These are phyloP conservation scores for Fagopyrum tataricum DNA, from an alignment of 148 eudicot species.

Conservation along the genomic window DNA sequence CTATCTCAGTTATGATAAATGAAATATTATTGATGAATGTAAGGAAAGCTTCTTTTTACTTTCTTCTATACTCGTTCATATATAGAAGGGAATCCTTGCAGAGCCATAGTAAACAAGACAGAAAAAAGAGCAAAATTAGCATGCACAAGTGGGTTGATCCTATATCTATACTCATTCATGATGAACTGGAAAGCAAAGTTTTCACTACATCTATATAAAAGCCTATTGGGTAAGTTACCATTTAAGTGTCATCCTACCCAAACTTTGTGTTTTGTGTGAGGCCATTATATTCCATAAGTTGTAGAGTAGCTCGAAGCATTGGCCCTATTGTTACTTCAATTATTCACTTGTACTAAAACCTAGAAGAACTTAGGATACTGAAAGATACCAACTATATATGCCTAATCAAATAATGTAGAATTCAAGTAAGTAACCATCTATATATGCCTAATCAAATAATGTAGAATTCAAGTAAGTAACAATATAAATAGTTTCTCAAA, in stretches of 20 bases:
- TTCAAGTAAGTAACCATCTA: neutral
- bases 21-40: neutral
- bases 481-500: neutral
- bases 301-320: slow-evolving; percentile 1
- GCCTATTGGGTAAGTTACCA: neutral
- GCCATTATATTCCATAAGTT: slow-evolving; percentile 7
- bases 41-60: neutral
- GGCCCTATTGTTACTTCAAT: slow-evolving; percentile 1
- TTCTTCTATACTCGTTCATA: neutral
- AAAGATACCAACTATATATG: neutral
- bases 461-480: neutral
- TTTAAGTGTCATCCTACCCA: slow-evolving; percentile 3
- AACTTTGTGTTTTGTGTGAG: neutral
- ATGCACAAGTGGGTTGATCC: neutral
- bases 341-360: slow-evolving; percentile 4
- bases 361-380: neutral
- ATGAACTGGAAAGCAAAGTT: slow-evolving; percentile 6
- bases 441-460: neutral
- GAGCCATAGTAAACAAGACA: neutral
- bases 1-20: neutral
- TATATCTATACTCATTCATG: neutral
- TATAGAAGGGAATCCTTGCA: neutral
- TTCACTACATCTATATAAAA: neutral
- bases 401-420: neutral
- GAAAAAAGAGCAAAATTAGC: neutral